Percentiles rank a stretch among this genome's conserved stretches.
Conservation (phyloP, 139 green algal genomes). For the Asterochloris sp. region DNA sequence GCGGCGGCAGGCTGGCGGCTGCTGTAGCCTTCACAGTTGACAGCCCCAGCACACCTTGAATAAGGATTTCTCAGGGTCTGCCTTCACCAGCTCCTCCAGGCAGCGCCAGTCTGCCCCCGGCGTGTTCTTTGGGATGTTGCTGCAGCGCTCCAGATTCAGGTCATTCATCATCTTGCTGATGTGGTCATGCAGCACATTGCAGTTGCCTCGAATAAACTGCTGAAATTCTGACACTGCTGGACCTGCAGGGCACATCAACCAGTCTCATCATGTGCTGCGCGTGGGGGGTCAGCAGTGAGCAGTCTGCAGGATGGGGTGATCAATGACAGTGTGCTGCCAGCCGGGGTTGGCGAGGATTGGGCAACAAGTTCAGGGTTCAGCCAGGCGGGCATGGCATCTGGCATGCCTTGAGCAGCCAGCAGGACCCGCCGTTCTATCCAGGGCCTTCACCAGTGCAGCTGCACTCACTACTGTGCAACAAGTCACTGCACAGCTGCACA, state of each 20-base stretch:
- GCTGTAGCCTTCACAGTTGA: too few species aligned
- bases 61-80: constrained; percentile 57
- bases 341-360: not conserved
- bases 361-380: not conserved
- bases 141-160: constrained; percentile 92
- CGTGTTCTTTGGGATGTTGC: constrained; percentile 87
- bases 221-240: constrained; percentile 76
- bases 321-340: not conserved
- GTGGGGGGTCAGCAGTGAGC: too few species aligned
- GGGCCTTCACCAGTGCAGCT: not conserved
- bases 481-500: not conserved
- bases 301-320: not conserved
- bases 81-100: constrained; percentile 73
- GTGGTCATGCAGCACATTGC: constrained; percentile 73
- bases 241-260: constrained; percentile 2
- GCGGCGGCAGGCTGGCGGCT: too few species aligned
- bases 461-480: not conserved
- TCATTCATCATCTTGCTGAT: constrained; percentile 96
- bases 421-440: too few species aligned
- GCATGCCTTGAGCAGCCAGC: not conserved
- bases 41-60: constrained; percentile 57
- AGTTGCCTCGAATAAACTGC: constrained; percentile 58
- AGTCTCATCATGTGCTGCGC: not conserved
- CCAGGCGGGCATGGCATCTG: not conserved
- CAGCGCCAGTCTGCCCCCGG: constrained; percentile 93